phyloP scores from a whole-genome alignment of 805 yeast genomes.

The Starmerella powellii region DNA sequence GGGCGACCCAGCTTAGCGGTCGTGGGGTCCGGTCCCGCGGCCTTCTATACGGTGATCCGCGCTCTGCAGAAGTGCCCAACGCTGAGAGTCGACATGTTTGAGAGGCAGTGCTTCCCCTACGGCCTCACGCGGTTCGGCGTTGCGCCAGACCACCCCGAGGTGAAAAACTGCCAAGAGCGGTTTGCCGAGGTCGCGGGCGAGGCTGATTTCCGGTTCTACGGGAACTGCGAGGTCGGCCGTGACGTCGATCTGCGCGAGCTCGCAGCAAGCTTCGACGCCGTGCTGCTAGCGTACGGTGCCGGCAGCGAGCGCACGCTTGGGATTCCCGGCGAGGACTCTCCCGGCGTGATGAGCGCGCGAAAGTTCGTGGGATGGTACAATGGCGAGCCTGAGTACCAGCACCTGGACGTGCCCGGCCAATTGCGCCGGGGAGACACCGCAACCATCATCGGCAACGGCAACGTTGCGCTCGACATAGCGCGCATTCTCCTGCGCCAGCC shows the following conservation, averaged over 20 bases:
- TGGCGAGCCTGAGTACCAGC: conserved; percentile 57
- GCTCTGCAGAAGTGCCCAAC: conserved; percentile 42
- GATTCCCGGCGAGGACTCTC: conserved; percentile 44
- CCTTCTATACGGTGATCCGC: conserved; percentile 77
- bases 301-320: conserved; percentile 41
- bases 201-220: conserved; percentile 45
- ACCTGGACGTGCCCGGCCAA: conserved; percentile 37
- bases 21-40: conserved; percentile 94
- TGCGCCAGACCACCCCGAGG: conserved; percentile 99
- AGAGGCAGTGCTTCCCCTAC: conserved; percentile 75
- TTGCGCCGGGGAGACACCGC: conserved; percentile 51
- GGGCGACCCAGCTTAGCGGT: conserved; percentile 39
- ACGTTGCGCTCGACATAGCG: conserved; percentile 87
- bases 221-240: conserved; percentile 58
- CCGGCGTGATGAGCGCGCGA: conserved; percentile 66
- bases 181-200: conserved; percentile 39
- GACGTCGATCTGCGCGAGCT: conserved; percentile 45
- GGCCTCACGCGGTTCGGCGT: conserved; percentile 91
- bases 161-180: conserved; percentile 58
- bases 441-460: conserved; percentile 88
- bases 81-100: conserved; percentile 58
- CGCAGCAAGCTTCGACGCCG: conserved; percentile 49
- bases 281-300: conserved; percentile 74
- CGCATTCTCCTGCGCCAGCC: conserved; percentile 56
- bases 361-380: conserved; percentile 95